phyloP scores from a whole-genome alignment of 1,139 yeast species.

The Sugiyamaella neomexicana region DNA sequence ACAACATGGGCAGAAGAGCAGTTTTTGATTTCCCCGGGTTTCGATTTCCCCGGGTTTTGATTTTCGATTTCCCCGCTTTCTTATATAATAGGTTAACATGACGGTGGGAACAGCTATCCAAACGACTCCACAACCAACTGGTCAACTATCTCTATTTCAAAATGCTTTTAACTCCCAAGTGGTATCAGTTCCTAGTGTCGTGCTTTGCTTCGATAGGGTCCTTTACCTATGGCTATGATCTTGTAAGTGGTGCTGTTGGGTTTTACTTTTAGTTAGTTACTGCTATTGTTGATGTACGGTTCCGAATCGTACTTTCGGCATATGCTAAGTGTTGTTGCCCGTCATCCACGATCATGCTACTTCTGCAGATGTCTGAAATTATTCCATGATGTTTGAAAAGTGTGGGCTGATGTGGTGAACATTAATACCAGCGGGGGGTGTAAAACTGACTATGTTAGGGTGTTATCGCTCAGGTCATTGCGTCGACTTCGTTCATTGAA shows the following conservation, averaged over 20 bases:
- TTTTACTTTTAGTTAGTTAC: background rate
- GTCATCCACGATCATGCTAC: too few species aligned
- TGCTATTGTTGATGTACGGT: background rate
- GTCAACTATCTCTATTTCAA: too few species aligned
- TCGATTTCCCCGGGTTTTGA: too few species aligned
- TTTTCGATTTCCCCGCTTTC: background rate
- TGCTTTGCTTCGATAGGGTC: conserved; percentile 80
- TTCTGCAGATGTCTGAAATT: too few species aligned
- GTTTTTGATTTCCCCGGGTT: too few species aligned
- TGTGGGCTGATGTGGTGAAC: background rate
- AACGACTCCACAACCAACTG: too few species aligned
- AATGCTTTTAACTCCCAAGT: background rate
- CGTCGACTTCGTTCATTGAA: conserved; percentile 49
- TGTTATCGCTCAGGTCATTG: background rate
- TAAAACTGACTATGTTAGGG: background rate
- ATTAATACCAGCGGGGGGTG: too few species aligned
- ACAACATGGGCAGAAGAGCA: too few species aligned
- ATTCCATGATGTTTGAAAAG: too few species aligned
- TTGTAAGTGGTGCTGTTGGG: conserved; percentile 39
- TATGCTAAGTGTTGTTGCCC: too few species aligned
- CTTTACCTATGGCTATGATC: conserved; percentile 91
- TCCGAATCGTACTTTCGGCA: background rate
- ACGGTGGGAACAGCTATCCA: background rate
- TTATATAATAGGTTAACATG: background rate
- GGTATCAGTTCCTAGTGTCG: background rate